Conservation (phyloP, 2,329 filamentous ascomycete species). For the Exophiala oligosperma region DNA sequence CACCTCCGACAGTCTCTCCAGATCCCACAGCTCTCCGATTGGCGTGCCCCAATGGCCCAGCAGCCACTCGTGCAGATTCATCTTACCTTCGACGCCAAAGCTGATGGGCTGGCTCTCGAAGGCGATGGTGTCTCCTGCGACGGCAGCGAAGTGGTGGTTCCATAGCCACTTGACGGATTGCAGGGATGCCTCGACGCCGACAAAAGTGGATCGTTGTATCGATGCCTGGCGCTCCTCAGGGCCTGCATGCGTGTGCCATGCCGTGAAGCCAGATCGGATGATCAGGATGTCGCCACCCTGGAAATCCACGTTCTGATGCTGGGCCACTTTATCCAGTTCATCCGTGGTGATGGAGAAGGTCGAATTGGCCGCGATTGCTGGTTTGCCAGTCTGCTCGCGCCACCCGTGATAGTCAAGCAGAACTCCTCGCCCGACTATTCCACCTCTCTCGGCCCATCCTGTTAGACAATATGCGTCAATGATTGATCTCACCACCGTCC, state of each 20-base stretch:
- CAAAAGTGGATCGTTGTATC: neutral
- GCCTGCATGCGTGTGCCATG: neutral
- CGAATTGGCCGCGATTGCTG: conserved; percentile 38
- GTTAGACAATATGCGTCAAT: neutral
- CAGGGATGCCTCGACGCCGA: conserved; percentile 34
- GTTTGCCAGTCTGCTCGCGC: conserved; percentile 37
- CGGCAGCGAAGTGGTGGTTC: conserved; percentile 35
- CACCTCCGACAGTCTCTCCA: conserved; percentile 39
- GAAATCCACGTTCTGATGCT: conserved; percentile 18
- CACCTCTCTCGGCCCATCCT: conserved; percentile 41
- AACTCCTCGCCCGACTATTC: conserved; percentile 46
- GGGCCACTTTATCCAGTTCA: conserved; percentile 22
- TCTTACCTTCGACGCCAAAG: neutral
- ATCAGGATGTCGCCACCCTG: conserved; percentile 24
- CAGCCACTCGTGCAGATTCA: conserved; percentile 21
- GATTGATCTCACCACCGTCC: neutral
- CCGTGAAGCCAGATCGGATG: conserved; percentile 28
- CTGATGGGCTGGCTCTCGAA: conserved; percentile 21
- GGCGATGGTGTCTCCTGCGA: conserved; percentile 33
- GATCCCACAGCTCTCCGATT: conserved; percentile 33
- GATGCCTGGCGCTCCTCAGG: neutral
- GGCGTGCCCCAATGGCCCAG: conserved; percentile 29
- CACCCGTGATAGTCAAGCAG: conserved; percentile 47
- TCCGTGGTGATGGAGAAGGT: conserved; percentile 30
- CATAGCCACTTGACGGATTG: conserved; percentile 33